These are phyloP conservation scores for Santalum album DNA, from an alignment of 164 flowering plant genomes.

Conservation along the genomic window DNA sequence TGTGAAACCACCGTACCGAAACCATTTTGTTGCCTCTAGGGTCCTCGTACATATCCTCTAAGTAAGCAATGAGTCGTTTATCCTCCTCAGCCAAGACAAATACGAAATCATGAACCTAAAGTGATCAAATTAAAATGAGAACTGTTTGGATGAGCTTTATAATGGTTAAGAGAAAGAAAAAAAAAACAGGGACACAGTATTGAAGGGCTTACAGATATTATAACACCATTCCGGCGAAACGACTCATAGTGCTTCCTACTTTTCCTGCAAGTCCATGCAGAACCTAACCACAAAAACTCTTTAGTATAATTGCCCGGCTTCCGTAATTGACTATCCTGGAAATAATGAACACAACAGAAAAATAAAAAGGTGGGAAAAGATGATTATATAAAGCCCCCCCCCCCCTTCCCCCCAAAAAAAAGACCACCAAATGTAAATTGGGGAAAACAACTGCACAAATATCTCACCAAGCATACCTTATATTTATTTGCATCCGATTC, in stretches of 20 bases:
- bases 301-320: constrained; percentile 20
- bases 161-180: no score
- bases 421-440: no score
- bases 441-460: no score
- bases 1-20: constrained; percentile 95
- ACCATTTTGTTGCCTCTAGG: constrained; percentile 73
- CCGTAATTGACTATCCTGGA: constrained; percentile 24
- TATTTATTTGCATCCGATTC: constrained; percentile 7
- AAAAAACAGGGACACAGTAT: neutral
- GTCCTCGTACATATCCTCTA: constrained; percentile 88
- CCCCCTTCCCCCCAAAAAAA: neutral
- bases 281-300: constrained; percentile 63
- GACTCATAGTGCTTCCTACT: constrained; percentile 61
- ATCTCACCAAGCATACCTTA: constrained; percentile 32
- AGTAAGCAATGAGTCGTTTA: constrained; percentile 68
- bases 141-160: no score
- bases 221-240: constrained; percentile 56
- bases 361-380: neutral
- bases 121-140: neutral
- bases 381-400: neutral
- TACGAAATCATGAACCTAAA: constrained; percentile 69
- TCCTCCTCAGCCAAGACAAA: constrained; percentile 73
- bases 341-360: neutral
- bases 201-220: constrained; percentile 55
- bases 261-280: constrained; percentile 55